Evolutionary conservation across 1,139 yeast genomes (phyloP), one percentile per base, ranked within the genome.

Genomic region (Entelexis paramagnoliae): DNA sequence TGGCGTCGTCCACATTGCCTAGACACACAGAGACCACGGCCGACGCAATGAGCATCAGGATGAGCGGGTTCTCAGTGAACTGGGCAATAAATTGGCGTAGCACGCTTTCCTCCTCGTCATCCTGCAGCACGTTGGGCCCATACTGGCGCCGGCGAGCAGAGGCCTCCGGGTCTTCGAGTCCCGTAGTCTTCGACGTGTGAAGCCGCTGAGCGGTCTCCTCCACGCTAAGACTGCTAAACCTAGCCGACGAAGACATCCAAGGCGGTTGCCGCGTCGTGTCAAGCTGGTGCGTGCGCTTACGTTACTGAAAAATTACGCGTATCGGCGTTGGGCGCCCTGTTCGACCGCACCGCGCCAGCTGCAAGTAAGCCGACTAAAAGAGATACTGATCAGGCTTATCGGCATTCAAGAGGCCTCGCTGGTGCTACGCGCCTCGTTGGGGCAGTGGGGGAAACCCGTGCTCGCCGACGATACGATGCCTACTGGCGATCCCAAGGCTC

Each of bases 1-100:
- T 71, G 2, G 97, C 95, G 66, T 91, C 98, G 65, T 89, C 96
- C 38, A 80, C 79, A 67, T 91, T 91, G 24, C 95, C 95, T 93
- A 91, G 85, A 64, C 85, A 68, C 60, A 91, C 83, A 59, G 93
- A 81, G 35, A 91, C 74, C 4, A 76, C 75, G 0, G 97, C 96
- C 0, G 96, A 86, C 0, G 93, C 96, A 45, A 88, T 84, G 62
- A 91, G 74, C 52, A 91, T 71, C 61, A 91, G 71, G 58, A 91
- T 89, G 68, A 91, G 73, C 17, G 96, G 96, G 68, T 89, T 95
- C 60, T 83, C 91, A 62, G 84, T 81, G 64, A 91, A 89, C 51
- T 81, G 86, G 52, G 82, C 74, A 24, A 87, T 52, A 62, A 91
- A 91, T 65, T 84, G 83, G 69, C 76, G 68, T 16, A 77, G 55